These are phyloP conservation scores for Onygenales sp. DNA, from an alignment of 2,329 filamentous ascomycete genomes.

Conservation along the genomic window DNA sequence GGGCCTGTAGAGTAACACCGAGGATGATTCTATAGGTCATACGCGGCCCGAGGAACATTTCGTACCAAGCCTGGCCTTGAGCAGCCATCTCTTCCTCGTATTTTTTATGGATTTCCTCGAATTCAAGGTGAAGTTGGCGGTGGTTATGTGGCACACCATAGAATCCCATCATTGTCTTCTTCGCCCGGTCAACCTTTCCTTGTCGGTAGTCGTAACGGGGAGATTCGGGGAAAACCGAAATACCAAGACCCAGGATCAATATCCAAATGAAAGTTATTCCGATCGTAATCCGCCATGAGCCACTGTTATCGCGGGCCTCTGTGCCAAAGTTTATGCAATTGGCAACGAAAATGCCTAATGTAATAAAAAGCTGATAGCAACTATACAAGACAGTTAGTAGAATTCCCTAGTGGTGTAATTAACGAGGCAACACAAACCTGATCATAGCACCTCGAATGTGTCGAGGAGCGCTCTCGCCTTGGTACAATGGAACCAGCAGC, in stretches of 20 bases:
- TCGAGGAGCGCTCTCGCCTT: slow-evolving; percentile 36
- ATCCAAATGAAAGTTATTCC: slow-evolving; percentile 51
- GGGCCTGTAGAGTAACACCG: slow-evolving; percentile 36
- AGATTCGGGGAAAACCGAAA: slow-evolving; percentile 47
- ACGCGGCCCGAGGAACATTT: slow-evolving; percentile 38
- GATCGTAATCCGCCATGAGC: slow-evolving; percentile 42
- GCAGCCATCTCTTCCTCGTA: slow-evolving; percentile 45
- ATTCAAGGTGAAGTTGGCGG: slow-evolving; percentile 44
- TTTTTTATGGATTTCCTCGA: slow-evolving; percentile 50
- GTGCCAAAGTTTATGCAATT: slow-evolving; percentile 42
- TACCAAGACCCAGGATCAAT: slow-evolving; percentile 44
- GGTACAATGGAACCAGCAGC: slow-evolving; percentile 39
- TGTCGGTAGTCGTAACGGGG: slow-evolving; percentile 50
- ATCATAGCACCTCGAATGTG: slow-evolving; percentile 41
- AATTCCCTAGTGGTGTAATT: not conserved
- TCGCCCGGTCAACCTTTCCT: slow-evolving; percentile 43
- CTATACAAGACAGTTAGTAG: slow-evolving; percentile 13
- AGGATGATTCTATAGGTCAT: slow-evolving; percentile 39
- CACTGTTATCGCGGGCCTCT: slow-evolving; percentile 31
- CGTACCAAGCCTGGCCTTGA: slow-evolving; percentile 30
- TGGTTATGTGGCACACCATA: slow-evolving; percentile 49
- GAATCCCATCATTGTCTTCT: slow-evolving; percentile 43
- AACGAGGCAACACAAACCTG: slow-evolving; percentile 13
- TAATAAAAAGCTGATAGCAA: slow-evolving; percentile 41
- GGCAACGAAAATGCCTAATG: slow-evolving; percentile 41